Base-by-base conservation (phyloP, 305 asterid species). In the Solanum chacoense region DNA sequence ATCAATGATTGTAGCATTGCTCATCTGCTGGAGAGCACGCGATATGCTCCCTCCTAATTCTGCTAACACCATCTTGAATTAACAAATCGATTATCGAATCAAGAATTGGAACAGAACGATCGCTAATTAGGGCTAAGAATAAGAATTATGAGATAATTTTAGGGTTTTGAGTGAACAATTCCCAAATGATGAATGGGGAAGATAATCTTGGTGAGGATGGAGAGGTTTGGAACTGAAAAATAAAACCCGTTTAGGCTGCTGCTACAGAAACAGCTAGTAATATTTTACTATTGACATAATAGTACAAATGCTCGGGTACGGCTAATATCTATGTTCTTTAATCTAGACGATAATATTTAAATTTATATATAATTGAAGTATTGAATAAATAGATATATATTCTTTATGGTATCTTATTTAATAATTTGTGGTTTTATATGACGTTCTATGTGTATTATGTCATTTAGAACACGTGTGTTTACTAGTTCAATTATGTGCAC, bases 21-120 rank as follows among this genome's bases (percentile, higher is more conserved):
- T 97, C 98, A 97, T 97, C 95, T 95, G 98, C 95, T 96, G 99
- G 89, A 97, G 96, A 94, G 99, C 98, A 78, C 98, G 98, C 87
- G 98, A 63, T 24, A 97, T 95, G 94, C 97, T 95, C 86, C 97
- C 96, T 5, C 98, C 98, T 91, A 97, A 88, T 92, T 97, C 93
- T 45, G 95, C 98, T 89, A 97, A 95, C 95, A 97, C 99, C 99
- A 97, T 97, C 72, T 92, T 94, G 88, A 88, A 91, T 37, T 71
- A 22, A 74, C 5, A 87, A 50, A 65, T 86, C 45, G 16, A 88
- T 88, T 78, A 79, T 42, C 67, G 69, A 80, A 81, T 45, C 69
- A 55, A 45, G 26, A 55, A 81, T 28, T 45, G 72, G 37, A 81
- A 26, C 2, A 78, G 32, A 6, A 20, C 1, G 83, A 6, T 34